Base-by-base conservation (phyloP, 148 eudicot genomes). In the Vaccinium corymbosum region DNA sequence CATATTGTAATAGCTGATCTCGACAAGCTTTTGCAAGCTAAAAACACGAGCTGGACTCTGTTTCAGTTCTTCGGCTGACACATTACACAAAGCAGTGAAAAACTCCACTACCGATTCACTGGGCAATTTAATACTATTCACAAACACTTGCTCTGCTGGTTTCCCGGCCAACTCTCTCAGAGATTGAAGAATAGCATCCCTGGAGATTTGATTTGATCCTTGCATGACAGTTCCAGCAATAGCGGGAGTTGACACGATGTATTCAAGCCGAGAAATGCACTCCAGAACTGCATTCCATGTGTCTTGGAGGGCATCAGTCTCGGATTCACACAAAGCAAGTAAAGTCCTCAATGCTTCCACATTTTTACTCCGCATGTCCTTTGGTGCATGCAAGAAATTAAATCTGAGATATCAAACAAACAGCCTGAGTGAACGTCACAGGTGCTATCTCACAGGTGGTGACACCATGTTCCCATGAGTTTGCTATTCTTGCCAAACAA, bases 51-150 rank as follows among this genome's bases (percentile, higher is more conserved):
- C 94, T 25, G 99, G 98, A 55, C 86, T 86, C 89, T 97, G 99
- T 85, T 91, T 93, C 82, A 97, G 86, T 87, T 97, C 99, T 87
- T 97, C 97, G 20, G 97, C 97, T 50, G 99, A 97, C 66, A 93
- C 95, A 81, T 92, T 93, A 86, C 99, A 97, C 76, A 97, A 90
- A 87, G 97, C 98, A 83, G 93, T 94, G 85, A 97, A 97, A 81
- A 97, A 97, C 91, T 97, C 99, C 79, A 97, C 99, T 11, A 97
- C 90, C n/a, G 97, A 90, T 88, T 95, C 98, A 86, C 99, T 97
- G 20, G 99, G 97, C 80, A 97, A 90, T 82, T 91, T 94, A 80
- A 91, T 92, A 85, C 99, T 97, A 85, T 92, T 97, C 82, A 94
- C 88, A 87, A 94, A 97, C 50, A 97, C 97, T 91, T 92, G 95